A percentile compares a stretch with the other conserved stretches of the same genome.
Evolutionary conservation across 129 eudicot species (phyloP).

Genomic region (Cynara cardunculus): DNA sequence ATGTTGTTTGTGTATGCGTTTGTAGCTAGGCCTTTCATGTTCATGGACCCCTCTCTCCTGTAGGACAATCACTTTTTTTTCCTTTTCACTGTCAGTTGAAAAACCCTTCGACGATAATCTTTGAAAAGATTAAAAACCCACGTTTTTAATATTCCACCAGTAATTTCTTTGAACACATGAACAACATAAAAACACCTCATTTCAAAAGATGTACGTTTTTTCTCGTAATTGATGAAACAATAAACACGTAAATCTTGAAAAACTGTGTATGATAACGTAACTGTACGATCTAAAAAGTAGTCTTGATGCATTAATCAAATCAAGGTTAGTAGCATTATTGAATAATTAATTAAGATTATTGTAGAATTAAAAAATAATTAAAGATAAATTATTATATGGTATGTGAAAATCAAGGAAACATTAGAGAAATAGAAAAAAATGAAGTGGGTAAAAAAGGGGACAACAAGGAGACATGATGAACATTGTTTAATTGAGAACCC

Average conservation of each 20-base stretch:
- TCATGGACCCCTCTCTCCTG: constrained; percentile 24
- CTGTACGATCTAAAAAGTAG: background rate
- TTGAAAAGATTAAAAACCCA: background rate
- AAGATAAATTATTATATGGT: constrained; percentile 6
- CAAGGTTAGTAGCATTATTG: background rate
- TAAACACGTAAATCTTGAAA: background rate
- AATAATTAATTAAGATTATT: background rate
- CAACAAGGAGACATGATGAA: constrained; percentile 22
- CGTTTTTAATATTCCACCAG: background rate
- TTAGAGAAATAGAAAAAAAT: constrained; percentile 2
- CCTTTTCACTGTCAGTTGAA: constrained; percentile 1
- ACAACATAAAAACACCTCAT: background rate
- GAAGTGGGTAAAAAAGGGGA: constrained; percentile 20
- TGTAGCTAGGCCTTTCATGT: constrained; percentile 27
- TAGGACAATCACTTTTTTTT: constrained; percentile 14
- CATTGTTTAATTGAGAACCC: constrained; percentile 25
- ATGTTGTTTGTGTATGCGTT: constrained; percentile 11
- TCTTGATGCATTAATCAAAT: constrained; percentile 20
- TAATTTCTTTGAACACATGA: background rate
- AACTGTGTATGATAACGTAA: background rate
- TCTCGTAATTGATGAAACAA: background rate
- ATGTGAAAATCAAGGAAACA: constrained; percentile 34
- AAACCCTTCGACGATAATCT: background rate
- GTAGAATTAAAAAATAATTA: background rate
- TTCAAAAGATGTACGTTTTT: background rate